Conservation (phyloP, 2,329 filamentous ascomycete species). For the Hypoxylon sp. region DNA sequence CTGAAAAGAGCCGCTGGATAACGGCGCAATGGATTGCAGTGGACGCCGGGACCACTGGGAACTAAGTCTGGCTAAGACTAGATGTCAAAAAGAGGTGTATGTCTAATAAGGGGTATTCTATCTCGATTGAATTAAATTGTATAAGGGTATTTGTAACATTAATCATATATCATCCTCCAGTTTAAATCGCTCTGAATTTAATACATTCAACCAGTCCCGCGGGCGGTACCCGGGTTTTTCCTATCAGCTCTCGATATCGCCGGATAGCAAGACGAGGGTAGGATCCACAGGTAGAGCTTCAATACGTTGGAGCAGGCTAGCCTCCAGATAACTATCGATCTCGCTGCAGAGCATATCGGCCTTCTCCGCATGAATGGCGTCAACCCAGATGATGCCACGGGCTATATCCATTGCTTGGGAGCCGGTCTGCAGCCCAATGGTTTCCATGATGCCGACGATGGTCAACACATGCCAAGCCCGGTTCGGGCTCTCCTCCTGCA, state of each 20-base stretch:
- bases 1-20: conserved; percentile 56
- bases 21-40: conserved; percentile 55
- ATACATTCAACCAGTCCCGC: neutral
- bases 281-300: conserved; percentile 20
- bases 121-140: neutral
- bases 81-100: neutral
- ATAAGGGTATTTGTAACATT: conserved; percentile 12
- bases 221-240: neutral
- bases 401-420: conserved; percentile 46
- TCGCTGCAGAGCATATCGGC: conserved; percentile 43
- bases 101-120: neutral
- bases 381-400: conserved; percentile 50
- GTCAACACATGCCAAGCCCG: conserved; percentile 49
- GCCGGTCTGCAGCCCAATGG: conserved; percentile 40
- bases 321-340: conserved; percentile 42
- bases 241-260: neutral
- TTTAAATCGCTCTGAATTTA: neutral
- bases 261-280: neutral
- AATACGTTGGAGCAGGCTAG: conserved; percentile 12
- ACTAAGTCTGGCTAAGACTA: neutral
- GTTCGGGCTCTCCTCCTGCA: conserved; percentile 44
- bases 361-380: conserved; percentile 47
- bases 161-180: neutral
- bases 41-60: conserved; percentile 52
- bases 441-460: conserved; percentile 50